Conservation (phyloP, 176 grass and related monocot genomes). For the Zoysia japonica region DNA sequence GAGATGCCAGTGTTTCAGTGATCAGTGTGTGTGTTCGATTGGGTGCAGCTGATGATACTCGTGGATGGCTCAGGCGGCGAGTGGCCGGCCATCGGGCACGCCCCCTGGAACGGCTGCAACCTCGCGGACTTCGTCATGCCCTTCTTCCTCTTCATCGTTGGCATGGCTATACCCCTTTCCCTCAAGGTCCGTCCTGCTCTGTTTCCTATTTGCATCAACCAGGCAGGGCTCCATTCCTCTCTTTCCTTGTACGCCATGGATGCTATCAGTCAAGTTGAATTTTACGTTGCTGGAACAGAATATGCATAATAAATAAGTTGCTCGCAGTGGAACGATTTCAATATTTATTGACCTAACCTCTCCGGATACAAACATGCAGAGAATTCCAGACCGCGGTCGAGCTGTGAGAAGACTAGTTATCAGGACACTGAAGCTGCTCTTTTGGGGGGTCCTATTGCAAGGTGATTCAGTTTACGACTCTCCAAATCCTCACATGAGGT, state of each 20-base stretch:
- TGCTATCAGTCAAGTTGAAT: not conserved
- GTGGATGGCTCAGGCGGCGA: slow-evolving; percentile 88
- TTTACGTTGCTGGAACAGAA: no score
- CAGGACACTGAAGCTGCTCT: slow-evolving; percentile 76
- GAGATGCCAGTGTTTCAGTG: not conserved
- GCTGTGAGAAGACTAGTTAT: slow-evolving; percentile 69
- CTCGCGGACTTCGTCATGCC: slow-evolving; percentile 98
- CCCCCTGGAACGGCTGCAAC: slow-evolving; percentile 90
- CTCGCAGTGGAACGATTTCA: not conserved
- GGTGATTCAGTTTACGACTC: slow-evolving; percentile 38
- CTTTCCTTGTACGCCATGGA: not conserved
- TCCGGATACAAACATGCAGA: slow-evolving; percentile 45
- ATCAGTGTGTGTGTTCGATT: not conserved
- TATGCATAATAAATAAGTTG: not conserved
- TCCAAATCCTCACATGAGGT: not conserved
- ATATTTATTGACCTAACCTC: not conserved
- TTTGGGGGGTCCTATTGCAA: slow-evolving; percentile 93
- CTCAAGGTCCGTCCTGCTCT: slow-evolving; percentile 60
- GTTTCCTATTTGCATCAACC: not conserved
- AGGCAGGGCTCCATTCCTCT: not conserved
- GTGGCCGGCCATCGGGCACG: slow-evolving; percentile 88
- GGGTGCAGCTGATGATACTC: slow-evolving; percentile 83
- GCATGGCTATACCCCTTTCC: slow-evolving; percentile 91
- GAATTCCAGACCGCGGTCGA: slow-evolving; percentile 58
- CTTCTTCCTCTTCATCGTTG: slow-evolving; percentile 96